These are phyloP conservation scores for Leccinum griseonigrum DNA, from an alignment of 1,284 basidiomycete genomes.

Conservation along the genomic window DNA sequence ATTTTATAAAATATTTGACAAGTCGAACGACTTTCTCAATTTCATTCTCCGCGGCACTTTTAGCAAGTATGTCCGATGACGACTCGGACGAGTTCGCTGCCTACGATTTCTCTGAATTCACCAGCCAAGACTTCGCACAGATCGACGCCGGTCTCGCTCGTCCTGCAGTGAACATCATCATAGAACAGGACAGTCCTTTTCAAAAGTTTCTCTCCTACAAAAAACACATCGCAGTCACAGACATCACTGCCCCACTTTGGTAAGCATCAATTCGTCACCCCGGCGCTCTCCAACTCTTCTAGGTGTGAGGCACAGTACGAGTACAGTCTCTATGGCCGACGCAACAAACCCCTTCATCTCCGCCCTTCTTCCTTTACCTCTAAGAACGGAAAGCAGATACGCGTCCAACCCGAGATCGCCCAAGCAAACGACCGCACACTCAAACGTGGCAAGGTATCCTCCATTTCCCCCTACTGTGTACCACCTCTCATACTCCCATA, in stretches of 20 bases:
- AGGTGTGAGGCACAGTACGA: slow-evolving; percentile 82
- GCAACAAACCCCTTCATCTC: slow-evolving; percentile 48
- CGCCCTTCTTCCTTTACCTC: slow-evolving; percentile 65
- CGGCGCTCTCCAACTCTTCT: not conserved
- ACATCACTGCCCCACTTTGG: slow-evolving; percentile 53
- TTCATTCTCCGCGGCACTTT: slow-evolving; percentile 17
- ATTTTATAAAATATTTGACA: not conserved
- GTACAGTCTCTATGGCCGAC: slow-evolving; percentile 62
- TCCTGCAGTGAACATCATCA: slow-evolving; percentile 16
- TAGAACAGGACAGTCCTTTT: slow-evolving; percentile 31
- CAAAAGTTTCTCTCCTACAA: slow-evolving; percentile 36
- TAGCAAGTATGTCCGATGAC: slow-evolving; percentile 20
- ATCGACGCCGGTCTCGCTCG: slow-evolving; percentile 41
- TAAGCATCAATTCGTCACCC: slow-evolving; percentile 28
- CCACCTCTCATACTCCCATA: slow-evolving; percentile 5
- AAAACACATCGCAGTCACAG: slow-evolving; percentile 48
- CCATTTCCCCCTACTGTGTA: not conserved
- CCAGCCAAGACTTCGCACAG: slow-evolving; percentile 51
- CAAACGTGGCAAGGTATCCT: slow-evolving; percentile 58
- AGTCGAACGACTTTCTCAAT: slow-evolving; percentile 12
- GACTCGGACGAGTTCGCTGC: slow-evolving; percentile 42
- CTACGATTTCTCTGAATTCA: slow-evolving; percentile 56
- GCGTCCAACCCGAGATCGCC: slow-evolving; percentile 57
- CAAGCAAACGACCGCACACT: slow-evolving; percentile 57
- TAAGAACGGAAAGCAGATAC: slow-evolving; percentile 64